Conservation (phyloP, 805 yeast genomes). For the Helenozyma rhizophorensis region DNA sequence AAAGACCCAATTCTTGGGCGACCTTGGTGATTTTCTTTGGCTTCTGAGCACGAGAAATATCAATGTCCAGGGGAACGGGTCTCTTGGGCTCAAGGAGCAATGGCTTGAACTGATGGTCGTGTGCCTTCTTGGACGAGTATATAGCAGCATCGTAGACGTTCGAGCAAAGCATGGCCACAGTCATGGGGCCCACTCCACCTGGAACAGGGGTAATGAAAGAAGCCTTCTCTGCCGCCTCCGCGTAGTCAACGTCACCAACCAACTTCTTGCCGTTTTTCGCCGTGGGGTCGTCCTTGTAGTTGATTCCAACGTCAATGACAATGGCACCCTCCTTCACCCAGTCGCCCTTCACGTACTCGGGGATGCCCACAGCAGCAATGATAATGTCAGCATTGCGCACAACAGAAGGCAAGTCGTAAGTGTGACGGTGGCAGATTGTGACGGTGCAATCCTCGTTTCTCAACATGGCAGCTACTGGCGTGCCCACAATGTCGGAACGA, state of each 20-base stretch:
- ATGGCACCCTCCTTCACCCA: slow-evolving; percentile 83
- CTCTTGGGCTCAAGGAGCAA: slow-evolving; percentile 43
- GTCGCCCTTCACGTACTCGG: slow-evolving; percentile 80
- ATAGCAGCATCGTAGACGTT: slow-evolving; percentile 82
- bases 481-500: slow-evolving; percentile 93
- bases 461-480: slow-evolving; percentile 83
- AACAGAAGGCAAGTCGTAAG: slow-evolving; percentile 52
- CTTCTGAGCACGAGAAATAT: slow-evolving; percentile 79
- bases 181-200: slow-evolving; percentile 99
- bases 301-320: slow-evolving; percentile 93
- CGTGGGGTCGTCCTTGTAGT: slow-evolving; percentile 71
- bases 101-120: slow-evolving; percentile 49
- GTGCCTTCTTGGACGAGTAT: slow-evolving; percentile 44
- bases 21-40: slow-evolving; percentile 78
- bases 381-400: slow-evolving; percentile 78
- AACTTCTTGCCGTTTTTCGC: slow-evolving; percentile 75
- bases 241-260: slow-evolving; percentile 95
- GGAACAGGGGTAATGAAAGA: slow-evolving; percentile 91
- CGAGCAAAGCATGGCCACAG: slow-evolving; percentile 90
- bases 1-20: slow-evolving; percentile 79
- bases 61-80: slow-evolving; percentile 91
- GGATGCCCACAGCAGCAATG: slow-evolving; percentile 87
- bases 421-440: slow-evolving; percentile 76
- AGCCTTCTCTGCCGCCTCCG: slow-evolving; percentile 57
- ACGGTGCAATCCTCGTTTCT: slow-evolving; percentile 83